Evolutionary conservation across 495 filamentous ascomycete species (phyloP), one percentile per base, ranked within the genome.

Genomic region (Xylaria bambusicola): DNA sequence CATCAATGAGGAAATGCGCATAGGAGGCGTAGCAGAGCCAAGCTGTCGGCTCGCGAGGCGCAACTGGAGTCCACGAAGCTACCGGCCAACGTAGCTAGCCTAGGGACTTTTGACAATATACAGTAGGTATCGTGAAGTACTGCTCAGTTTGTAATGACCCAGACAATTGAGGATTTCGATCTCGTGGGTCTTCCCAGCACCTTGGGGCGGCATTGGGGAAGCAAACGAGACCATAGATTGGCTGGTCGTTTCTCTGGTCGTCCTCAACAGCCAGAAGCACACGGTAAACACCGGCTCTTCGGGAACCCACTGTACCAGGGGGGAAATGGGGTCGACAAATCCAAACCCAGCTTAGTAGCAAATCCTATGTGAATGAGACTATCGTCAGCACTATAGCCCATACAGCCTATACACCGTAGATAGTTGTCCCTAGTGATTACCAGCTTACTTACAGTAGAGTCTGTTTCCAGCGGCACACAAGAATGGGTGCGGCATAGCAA

Each of bases 351-450:
- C 29, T 33, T 10, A 5, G 29, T 10, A 5, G 10, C 36, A 20
- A 27, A 21, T 44, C 26, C 33, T 33, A n/a, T 21, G n/a, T n/a
- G 26, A 33, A 44, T 23, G 17, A 33, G n/a, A 54, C 52, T 44
- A 54, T 58, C 36, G 45, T 58, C 33, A 26, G 29, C 55, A 35
- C 35, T 54, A 54, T 54, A 13, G 17, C 38, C 24, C 52, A 29
- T 31, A 31, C 38, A 21, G 36, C 29, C 5, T 54, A 42, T 24
- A 50, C 29, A 23, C 15, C 27, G 26, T 41, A 26, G 2, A 10
- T n/a, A n/a, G n/a, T n/a, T n/a, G n/a, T n/a, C n/a, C n/a, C n/a
- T n/a, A n/a, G n/a, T n/a, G n/a, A n/a, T n/a, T n/a, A n/a, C n/a
- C n/a, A n/a, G n/a, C n/a, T n/a, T n/a, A n/a, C n/a, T n/a, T n/a